phyloP scores from a whole-genome alignment of 345 rosid species.

The Viola odorata region DNA sequence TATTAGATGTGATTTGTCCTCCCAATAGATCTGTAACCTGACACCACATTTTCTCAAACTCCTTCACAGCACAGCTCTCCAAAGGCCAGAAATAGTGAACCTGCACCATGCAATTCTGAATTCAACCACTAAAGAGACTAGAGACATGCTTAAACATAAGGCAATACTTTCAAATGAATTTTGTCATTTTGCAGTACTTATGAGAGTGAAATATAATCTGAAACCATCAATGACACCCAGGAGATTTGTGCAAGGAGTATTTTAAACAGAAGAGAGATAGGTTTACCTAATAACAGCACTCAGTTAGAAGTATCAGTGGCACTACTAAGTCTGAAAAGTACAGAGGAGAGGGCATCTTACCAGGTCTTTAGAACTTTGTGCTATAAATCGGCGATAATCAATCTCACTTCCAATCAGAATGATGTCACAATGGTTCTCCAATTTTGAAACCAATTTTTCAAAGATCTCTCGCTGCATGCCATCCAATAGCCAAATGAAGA shows the following conservation, averaged over 20 bases:
- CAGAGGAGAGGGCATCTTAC: slow-evolving; percentile 18
- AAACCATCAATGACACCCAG: background rate
- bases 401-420: slow-evolving; percentile 71
- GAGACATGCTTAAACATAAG: slow-evolving; percentile 4
- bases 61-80: slow-evolving; percentile 33
- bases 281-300: too few relatives aligned
- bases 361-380: slow-evolving; percentile 46
- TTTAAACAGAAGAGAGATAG: too few relatives aligned
- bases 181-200: too few relatives aligned
- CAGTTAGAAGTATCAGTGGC: too few relatives aligned
- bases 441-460: slow-evolving; percentile 53
- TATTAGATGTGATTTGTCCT: slow-evolving; percentile 50
- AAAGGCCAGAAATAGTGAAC: slow-evolving; percentile 76
- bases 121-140: slow-evolving; percentile 18
- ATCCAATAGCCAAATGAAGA: slow-evolving; percentile 43
- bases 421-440: slow-evolving; percentile 75
- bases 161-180: slow-evolving; percentile 2
- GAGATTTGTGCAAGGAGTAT: too few relatives aligned
- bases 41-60: slow-evolving; percentile 65
- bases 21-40: slow-evolving; percentile 52
- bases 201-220: too few relatives aligned
- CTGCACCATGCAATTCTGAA: slow-evolving; percentile 34
- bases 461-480: slow-evolving; percentile 93
- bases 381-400: slow-evolving; percentile 77
- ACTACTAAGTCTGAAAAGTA: too few relatives aligned